Percentiles rank a stretch among this genome's conserved stretches.
Evolutionary conservation across 1,284 basidiomycete genomes (phyloP).

Genomic region (Ceratobasidium sp.): DNA sequence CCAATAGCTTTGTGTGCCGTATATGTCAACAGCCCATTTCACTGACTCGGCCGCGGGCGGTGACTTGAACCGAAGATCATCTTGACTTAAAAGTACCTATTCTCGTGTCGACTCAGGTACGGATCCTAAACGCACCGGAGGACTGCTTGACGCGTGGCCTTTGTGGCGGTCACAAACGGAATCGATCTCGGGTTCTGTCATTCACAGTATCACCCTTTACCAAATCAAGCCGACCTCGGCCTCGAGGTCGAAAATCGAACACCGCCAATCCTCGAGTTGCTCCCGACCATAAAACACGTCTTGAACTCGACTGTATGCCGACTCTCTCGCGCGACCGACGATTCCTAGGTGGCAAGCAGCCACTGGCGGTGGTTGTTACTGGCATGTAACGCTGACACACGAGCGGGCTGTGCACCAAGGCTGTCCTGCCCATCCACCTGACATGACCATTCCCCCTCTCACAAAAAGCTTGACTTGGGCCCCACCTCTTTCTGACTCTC

Average conservation of each 20-base stretch:
- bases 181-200: neutral
- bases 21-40: no score
- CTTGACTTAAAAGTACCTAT: no score
- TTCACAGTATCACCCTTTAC: neutral
- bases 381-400: neutral
- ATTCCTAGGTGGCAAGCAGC: neutral
- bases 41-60: no score
- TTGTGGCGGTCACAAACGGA: neutral
- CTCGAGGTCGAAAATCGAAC: neutral
- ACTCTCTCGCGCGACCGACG: no score
- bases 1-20: no score
- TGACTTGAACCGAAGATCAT: no score
- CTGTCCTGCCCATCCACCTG: neutral
- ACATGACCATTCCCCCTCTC: neutral
- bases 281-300: no score
- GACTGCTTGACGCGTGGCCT: neutral
- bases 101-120: no score
- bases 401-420: neutral
- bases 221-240: neutral
- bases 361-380: neutral
- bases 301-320: no score
- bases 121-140: neutral
- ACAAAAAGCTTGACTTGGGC: constrained; percentile 3
- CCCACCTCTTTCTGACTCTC: constrained; percentile 1
- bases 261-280: no score